Base-by-base conservation (phyloP, 2,329 filamentous ascomycete species). In the Claviceps pazoutovae region DNA sequence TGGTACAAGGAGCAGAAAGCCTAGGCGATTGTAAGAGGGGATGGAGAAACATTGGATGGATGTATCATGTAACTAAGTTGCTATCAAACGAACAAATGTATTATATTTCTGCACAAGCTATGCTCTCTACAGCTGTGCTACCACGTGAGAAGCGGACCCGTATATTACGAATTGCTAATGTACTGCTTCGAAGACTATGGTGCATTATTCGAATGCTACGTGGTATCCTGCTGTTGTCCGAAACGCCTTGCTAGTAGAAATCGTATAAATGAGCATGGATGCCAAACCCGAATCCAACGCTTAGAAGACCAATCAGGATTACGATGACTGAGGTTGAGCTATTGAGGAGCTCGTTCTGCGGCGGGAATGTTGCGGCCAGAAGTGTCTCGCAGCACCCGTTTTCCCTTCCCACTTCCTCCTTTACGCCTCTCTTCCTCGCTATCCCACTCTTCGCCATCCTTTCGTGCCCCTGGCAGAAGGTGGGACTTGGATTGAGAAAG, bases 1-100 rank as follows among this genome's bases (percentile, higher is more conserved):
- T 70, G 94, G 93, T 64, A 88, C 86, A 41, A 86, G 90, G 69
- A 91, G 88, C 73, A 79, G 78, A 67, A 87, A 83, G 66, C 84
- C 83, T 41, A 90, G 90, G 70, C 84, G 93, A 72, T 71, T 97
- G 72, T 72, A 67, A 56, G 36, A 1, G 3, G 26, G 14, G 42
- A 44, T 3, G 14, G 11, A 7, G 13, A n/a, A 17, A 17, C 34
- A 37, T 23, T 16, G 16, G 30, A 7, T 39, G 2, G 30, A 7
- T 17, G 6, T n/a, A 8, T 7, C 13, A 7, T 17, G 6, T n/a
- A 8, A 7, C 13, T 11, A 38, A 34, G 30, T 16, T 44, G 16
- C 23, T 11, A 6, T 11, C 8, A 23, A 49, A 42, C 39, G 17
- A 30, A 60, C 53, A 52, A 44, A 17, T 69, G 67, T 70, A 70